Evolutionary conservation across 2,329 filamentous ascomycete species (phyloP), one percentile per base, ranked within the genome.

Genomic region (Xylaria digitata): DNA sequence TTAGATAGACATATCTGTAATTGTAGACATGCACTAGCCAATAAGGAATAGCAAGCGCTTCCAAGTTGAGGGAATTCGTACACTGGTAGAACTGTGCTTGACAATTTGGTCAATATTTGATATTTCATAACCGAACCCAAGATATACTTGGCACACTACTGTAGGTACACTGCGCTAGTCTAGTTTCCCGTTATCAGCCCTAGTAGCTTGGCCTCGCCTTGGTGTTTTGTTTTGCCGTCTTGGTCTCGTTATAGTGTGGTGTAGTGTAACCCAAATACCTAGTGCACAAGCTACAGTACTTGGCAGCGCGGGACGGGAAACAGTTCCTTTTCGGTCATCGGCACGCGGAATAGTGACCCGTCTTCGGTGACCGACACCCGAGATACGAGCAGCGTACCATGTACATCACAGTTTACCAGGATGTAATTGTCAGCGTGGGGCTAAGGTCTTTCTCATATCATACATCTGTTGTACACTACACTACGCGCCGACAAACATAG

Each of bases 341-440:
- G 61, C 61, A 37, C 15, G 46, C 61, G 53, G 45, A 46, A 55
- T 19, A 9, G 11, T 23, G 17, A 4, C 9, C 17, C 5, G 8
- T 42, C 26, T 7, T 63, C 60, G 60, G 60, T 45, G 45, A 43
- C 40, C 60, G 60, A 52, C 60, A 23, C 7, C 52, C 60, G 60
- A 55, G 37, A 11, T 19, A 13, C 52, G 19, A 32, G 49, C 11
- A n/a, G 8, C 17, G 30, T 34, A 46, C 19, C 11, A 40, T 40
- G 37, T 40, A 40, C 37, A 45, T 17, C 15, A 32, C 7, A 19
- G 23, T 15, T 23, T 9, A 15, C 21, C 49, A 23, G 26, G 34
- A 23, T 45, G 32, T 63, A 56, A 63, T 63, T 63, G 60, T 63
- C 60, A 63, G 19, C 37, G 23, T 32, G 53, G 52, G 37, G 30